These are phyloP conservation scores for Auricularia heimuer DNA, from an alignment of 768 basidiomycete species.

Conservation along the genomic window DNA sequence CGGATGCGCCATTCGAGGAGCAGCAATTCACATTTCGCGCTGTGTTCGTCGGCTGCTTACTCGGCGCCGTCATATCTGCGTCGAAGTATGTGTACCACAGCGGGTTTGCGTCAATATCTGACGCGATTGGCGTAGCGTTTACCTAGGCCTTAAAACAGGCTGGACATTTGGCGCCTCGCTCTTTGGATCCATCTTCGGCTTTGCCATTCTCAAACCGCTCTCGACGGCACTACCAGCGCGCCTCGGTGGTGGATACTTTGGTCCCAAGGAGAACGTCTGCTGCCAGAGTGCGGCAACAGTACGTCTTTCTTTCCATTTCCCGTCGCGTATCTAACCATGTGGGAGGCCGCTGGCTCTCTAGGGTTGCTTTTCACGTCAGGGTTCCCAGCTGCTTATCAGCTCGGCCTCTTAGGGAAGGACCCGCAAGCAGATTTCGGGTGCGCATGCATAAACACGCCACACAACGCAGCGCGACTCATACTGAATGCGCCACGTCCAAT, in stretches of 20 bases:
- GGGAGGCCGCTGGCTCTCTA: conserved; percentile 40
- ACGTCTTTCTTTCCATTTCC: conserved; percentile 11
- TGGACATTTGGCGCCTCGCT: conserved; percentile 56
- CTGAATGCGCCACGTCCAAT: background rate
- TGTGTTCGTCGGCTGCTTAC: conserved; percentile 37
- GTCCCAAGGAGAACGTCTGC: conserved; percentile 59
- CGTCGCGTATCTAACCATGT: conserved; percentile 11
- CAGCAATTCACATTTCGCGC: conserved; percentile 21
- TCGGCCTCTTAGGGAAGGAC: conserved; percentile 34
- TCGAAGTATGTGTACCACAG: conserved; percentile 28
- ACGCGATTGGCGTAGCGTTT: conserved; percentile 30
- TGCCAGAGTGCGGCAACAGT: conserved; percentile 48
- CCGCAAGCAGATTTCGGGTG: conserved; percentile 43
- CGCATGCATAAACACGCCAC: background rate
- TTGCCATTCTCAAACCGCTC: conserved; percentile 49
- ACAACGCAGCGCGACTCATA: background rate
- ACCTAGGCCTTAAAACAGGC: conserved; percentile 59
- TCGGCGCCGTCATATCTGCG: conserved; percentile 48
- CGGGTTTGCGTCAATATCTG: background rate
- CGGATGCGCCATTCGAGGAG: background rate
- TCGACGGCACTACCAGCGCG: conserved; percentile 38
- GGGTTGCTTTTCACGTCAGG: conserved; percentile 53
- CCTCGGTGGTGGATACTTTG: conserved; percentile 46
- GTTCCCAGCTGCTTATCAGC: conserved; percentile 50
- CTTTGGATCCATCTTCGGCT: conserved; percentile 53